Evolutionary conservation across 768 basidiomycete genomes (phyloP).

Genomic region (Kockovaella imperatae): DNA sequence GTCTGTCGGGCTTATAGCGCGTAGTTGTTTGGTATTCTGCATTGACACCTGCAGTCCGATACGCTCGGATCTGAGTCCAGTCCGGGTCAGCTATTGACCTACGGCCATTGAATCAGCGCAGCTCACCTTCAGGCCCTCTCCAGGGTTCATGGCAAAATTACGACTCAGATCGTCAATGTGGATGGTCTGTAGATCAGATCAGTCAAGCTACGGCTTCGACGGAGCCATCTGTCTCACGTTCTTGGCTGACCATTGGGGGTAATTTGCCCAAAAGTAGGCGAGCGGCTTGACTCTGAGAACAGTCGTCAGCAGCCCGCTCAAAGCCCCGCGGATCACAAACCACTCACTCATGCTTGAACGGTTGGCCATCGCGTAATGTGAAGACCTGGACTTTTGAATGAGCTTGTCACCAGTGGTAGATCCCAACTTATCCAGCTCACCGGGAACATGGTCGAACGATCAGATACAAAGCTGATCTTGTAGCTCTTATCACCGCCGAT

Average conservation of each 20-base stretch:
- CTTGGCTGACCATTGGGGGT: constrained; percentile 59
- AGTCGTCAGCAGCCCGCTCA: background rate
- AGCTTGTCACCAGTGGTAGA: background rate
- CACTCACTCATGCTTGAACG: constrained; percentile 63
- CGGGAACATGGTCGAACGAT: constrained; percentile 82
- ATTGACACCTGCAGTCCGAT: constrained; percentile 65
- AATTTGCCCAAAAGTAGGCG: constrained; percentile 73
- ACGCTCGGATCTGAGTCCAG: constrained; percentile 57
- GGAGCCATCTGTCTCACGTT: constrained; percentile 16
- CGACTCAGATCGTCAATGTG: constrained; percentile 83
- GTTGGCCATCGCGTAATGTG: constrained; percentile 61
- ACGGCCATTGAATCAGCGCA: background rate
- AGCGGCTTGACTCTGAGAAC: constrained; percentile 36
- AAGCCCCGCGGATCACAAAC: background rate
- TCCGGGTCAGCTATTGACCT: background rate
- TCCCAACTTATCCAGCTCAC: constrained; percentile 32
- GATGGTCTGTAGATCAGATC: constrained; percentile 65
- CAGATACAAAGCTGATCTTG: constrained; percentile 60
- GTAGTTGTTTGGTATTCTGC: too few species aligned
- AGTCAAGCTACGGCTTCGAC: constrained; percentile 29
- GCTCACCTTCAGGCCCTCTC: constrained; percentile 61
- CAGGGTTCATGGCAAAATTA: constrained; percentile 81
- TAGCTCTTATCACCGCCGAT: constrained; percentile 63
- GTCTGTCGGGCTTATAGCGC: constrained; percentile 58
- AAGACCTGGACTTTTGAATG: constrained; percentile 49